These are phyloP conservation scores for Curvularia eragrostidis DNA, from an alignment of 2,329 filamentous ascomycete genomes.

Conservation along the genomic window DNA sequence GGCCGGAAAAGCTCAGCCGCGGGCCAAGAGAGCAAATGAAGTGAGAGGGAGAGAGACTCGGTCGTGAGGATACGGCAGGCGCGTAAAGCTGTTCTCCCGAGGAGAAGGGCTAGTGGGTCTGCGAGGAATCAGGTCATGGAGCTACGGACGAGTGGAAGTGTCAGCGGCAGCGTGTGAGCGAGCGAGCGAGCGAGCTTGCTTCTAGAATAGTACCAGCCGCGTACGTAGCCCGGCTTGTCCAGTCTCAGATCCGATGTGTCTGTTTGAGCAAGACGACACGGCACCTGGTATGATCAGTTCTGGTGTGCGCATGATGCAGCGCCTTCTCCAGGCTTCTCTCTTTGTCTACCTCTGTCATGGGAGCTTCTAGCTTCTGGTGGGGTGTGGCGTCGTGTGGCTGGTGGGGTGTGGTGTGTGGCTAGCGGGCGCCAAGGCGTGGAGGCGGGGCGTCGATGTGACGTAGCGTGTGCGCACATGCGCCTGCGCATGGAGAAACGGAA, in stretches of 20 bases:
- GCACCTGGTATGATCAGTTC: neutral
- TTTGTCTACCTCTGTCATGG: conserved; percentile 26
- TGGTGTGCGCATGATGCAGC: neutral
- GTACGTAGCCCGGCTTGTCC: neutral
- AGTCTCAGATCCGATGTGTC: neutral
- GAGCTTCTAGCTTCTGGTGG: conserved; percentile 15
- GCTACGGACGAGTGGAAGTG: conserved; percentile 50
- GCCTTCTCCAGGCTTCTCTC: neutral
- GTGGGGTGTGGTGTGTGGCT: conserved; percentile 19
- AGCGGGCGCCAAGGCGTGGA: conserved; percentile 28
- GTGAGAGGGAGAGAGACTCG: conserved; percentile 36
- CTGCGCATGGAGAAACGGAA: neutral
- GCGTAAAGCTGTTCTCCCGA: conserved; percentile 35
- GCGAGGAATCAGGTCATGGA: conserved; percentile 36
- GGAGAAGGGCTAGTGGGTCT: conserved; percentile 38
- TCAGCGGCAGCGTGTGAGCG: conserved; percentile 34
- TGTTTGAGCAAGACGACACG: neutral
- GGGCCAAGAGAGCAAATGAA: conserved; percentile 10
- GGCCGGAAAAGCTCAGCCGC: conserved; percentile 41
- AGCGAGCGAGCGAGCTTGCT: conserved; percentile 31
- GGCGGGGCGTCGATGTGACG: conserved; percentile 28
- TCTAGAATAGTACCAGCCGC: conserved; percentile 27
- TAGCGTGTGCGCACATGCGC: conserved; percentile 18
- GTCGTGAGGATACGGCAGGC: conserved; percentile 45
- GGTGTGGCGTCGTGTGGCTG: conserved; percentile 15